Evolutionary conservation across 257 asterid species (phyloP), one percentile per base, ranked within the genome.

Genomic region (Osmanthus fragrans): DNA sequence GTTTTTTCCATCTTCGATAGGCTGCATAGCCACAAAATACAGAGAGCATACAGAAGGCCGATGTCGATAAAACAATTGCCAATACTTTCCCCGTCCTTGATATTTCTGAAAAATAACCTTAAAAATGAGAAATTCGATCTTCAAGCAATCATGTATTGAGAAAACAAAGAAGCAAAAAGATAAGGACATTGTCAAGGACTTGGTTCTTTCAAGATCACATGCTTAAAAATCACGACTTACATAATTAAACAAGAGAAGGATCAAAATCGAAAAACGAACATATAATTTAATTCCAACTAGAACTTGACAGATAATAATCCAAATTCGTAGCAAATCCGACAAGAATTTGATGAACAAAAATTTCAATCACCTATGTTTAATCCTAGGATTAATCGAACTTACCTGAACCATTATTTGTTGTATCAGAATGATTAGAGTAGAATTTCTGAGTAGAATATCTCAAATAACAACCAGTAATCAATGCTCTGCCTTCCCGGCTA

Each of bases 381-480:
- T 30, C 32, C 12, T n/a, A 39, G 51, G 49, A 12, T 16, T 47
- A 30, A 25, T 18, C 72, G 18, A 65, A 77, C 83, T 85, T 86
- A 92, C 98, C 91, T 11, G 91, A 84, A 60, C 58, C 49, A 1
- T 10, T 67, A 74, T 56, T 58, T 3, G 79, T 7, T 13, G 30
- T 75, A 5, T 67, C 69, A 5, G 86, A 21, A 30, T 82, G 76
- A 81, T 92, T 86, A 13, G 75, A 80, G 84, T 39, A 88, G 84
- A 94, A 94, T 80, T 84, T 91, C 73, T 74, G 80, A 4, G 94
- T 91, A 0, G 98, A 94, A 69, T 92, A 94, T 60, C 97, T 90
- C 90, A 92, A 68, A 84, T 87, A 94, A 78, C 98, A 94, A 18
- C 98, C 98, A 9, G 96, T 82, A 72, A 86, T 88, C 89, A 94